These are phyloP conservation scores for Hymenoscyphus albidus DNA, from an alignment of 2,329 filamentous ascomycete species.

Conservation along the genomic window DNA sequence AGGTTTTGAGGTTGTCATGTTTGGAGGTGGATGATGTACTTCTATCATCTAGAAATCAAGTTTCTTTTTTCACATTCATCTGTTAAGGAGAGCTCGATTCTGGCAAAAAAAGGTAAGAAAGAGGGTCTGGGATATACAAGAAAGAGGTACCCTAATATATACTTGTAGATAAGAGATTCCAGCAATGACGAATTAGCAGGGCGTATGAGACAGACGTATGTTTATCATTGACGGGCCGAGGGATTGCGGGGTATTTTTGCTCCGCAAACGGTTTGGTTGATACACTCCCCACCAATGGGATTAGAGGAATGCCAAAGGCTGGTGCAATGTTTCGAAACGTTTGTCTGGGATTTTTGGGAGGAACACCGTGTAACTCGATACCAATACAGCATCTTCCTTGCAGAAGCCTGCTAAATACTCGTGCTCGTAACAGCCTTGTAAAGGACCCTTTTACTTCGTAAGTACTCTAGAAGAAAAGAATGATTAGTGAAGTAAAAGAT, in stretches of 20 bases:
- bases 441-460: too few relatives aligned
- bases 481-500: neutral
- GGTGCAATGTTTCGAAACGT: neutral
- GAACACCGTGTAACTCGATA: neutral
- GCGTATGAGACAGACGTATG: neutral
- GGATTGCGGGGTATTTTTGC: neutral
- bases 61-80: too few relatives aligned
- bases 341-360: neutral
- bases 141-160: neutral
- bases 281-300: neutral
- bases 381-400: neutral
- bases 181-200: neutral
- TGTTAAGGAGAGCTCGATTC: neutral
- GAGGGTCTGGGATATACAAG: neutral
- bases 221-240: neutral
- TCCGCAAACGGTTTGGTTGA: neutral
- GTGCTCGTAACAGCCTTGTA: neutral
- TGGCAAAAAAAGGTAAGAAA: neutral
- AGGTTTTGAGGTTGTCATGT: neutral
- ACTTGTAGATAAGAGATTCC: constrained; percentile 1
- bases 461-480: neutral
- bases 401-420: neutral
- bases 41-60: neutral
- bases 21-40: neutral
- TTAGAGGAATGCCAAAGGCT: neutral